phyloP scores from a whole-genome alignment of 2,329 filamentous ascomycete species.

The Fusarium humuli region DNA sequence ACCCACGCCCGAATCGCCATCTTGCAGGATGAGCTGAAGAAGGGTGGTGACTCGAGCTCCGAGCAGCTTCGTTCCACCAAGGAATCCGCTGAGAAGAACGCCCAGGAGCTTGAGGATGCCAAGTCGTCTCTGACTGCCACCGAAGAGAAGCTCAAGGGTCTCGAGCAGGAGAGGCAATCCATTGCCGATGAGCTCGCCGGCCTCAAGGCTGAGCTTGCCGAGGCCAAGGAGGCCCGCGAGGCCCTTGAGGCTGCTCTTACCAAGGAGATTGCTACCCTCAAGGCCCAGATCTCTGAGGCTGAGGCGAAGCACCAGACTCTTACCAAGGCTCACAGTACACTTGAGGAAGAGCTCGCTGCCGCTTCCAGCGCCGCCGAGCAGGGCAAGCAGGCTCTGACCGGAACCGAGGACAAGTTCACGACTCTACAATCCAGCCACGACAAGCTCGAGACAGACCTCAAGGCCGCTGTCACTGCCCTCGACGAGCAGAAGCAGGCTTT shows the following conservation, averaged over 20 bases:
- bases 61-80: constrained; percentile 47
- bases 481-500: constrained; percentile 47
- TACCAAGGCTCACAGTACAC: constrained; percentile 47
- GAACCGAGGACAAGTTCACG: constrained; percentile 46
- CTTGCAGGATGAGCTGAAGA: constrained; percentile 52
- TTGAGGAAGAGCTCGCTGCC: constrained; percentile 50
- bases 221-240: constrained; percentile 51
- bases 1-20: constrained; percentile 50
- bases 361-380: constrained; percentile 44
- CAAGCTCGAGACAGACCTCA: constrained; percentile 46
- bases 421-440: constrained; percentile 45
- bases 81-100: constrained; percentile 35
- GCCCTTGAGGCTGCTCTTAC: constrained; percentile 50
- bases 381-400: constrained; percentile 44
- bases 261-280: constrained; percentile 49
- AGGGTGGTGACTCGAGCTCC: constrained; percentile 40
- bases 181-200: constrained; percentile 50
- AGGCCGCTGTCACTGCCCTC: constrained; percentile 44
- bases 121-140: constrained; percentile 39
- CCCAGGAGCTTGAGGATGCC: constrained; percentile 43
- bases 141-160: constrained; percentile 44
- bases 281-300: constrained; percentile 51
- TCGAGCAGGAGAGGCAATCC: constrained; percentile 48
- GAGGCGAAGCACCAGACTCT: constrained; percentile 50
- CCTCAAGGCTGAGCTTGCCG: constrained; percentile 51